phyloP scores from a whole-genome alignment of 1,284 basidiomycete genomes.

The Phellinidium pouzarii region DNA sequence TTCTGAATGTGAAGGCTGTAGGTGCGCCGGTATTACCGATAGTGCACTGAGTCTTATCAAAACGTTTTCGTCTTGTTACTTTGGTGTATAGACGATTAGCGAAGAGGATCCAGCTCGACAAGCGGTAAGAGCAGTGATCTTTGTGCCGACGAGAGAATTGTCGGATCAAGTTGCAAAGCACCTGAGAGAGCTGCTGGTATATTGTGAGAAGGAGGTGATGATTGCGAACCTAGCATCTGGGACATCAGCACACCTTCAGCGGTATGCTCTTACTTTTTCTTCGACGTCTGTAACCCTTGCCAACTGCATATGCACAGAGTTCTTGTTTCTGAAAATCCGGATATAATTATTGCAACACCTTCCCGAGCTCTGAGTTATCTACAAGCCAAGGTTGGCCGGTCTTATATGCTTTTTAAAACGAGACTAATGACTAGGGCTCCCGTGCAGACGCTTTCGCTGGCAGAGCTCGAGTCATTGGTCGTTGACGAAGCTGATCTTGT shows the following conservation, averaged over 20 bases:
- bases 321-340: conserved; percentile 84
- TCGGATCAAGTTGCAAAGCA: conserved; percentile 84
- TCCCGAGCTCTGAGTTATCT: conserved; percentile 76
- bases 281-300: background rate
- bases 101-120: conserved; percentile 39
- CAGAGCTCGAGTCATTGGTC: conserved; percentile 77
- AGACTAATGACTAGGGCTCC: background rate
- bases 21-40: conserved; percentile 32
- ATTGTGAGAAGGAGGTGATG: conserved; percentile 72
- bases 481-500: conserved; percentile 99
- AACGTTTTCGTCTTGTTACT: background rate
- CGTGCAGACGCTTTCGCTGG: conserved; percentile 49
- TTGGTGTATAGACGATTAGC: conserved; percentile 29
- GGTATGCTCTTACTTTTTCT: conserved; percentile 40
- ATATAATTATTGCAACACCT: conserved; percentile 90
- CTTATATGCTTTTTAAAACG: background rate
- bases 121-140: conserved; percentile 74
- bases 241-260: conserved; percentile 67
- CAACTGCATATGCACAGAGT: conserved; percentile 37
- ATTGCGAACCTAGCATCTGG: conserved; percentile 80
- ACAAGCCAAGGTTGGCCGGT: conserved; percentile 59
- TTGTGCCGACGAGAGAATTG: conserved; percentile 93
- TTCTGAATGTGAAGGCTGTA: conserved; percentile 76
- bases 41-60: background rate
- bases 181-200: conserved; percentile 59